These are phyloP conservation scores for Talaromyces trachyspermus DNA, from an alignment of 495 filamentous ascomycete genomes.

Conservation along the genomic window DNA sequence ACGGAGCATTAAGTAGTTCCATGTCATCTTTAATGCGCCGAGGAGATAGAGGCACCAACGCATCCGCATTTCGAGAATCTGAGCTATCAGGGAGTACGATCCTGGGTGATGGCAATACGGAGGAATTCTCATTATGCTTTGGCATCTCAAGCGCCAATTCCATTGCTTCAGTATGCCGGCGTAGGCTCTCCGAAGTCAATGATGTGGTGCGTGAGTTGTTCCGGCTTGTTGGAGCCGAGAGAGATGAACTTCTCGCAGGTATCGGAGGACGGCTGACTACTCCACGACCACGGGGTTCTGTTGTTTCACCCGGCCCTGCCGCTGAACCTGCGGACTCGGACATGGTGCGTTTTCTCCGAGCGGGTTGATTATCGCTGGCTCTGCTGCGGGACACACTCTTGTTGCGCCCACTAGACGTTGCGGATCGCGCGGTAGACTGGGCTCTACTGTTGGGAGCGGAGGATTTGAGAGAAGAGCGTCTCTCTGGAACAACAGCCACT, in stretches of 20 bases:
- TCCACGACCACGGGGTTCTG: slow-evolving; percentile 21
- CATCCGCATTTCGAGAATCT: not conserved
- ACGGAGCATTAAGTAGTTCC: slow-evolving; percentile 34
- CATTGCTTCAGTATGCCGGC: slow-evolving; percentile 46
- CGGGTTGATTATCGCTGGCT: slow-evolving; percentile 25
- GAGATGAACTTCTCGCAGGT: slow-evolving; percentile 54
- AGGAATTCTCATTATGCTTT: slow-evolving; percentile 17
- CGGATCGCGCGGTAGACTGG: slow-evolving; percentile 32
- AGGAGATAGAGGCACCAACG: not conserved
- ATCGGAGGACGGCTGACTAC: slow-evolving; percentile 48
- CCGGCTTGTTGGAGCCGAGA: slow-evolving; percentile 64
- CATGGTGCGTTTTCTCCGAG: slow-evolving; percentile 27
- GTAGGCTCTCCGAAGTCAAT: slow-evolving; percentile 58
- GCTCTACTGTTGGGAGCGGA: slow-evolving; percentile 29
- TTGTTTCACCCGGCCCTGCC: not conserved
- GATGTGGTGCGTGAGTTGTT: slow-evolving; percentile 59
- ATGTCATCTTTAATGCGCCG: slow-evolving; percentile 18
- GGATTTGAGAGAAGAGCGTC: slow-evolving; percentile 56
- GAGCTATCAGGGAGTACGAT: slow-evolving; percentile 15
- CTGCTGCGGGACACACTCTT: slow-evolving; percentile 24
- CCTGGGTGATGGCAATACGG: slow-evolving; percentile 6
- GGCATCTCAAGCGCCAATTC: slow-evolving; percentile 16
- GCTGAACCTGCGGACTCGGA: slow-evolving; percentile 31
- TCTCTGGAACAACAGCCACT: slow-evolving; percentile 65
- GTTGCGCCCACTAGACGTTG: slow-evolving; percentile 26